Base-by-base conservation (phyloP, 495 filamentous ascomycete genomes). In the Talaromyces borbonicus region DNA sequence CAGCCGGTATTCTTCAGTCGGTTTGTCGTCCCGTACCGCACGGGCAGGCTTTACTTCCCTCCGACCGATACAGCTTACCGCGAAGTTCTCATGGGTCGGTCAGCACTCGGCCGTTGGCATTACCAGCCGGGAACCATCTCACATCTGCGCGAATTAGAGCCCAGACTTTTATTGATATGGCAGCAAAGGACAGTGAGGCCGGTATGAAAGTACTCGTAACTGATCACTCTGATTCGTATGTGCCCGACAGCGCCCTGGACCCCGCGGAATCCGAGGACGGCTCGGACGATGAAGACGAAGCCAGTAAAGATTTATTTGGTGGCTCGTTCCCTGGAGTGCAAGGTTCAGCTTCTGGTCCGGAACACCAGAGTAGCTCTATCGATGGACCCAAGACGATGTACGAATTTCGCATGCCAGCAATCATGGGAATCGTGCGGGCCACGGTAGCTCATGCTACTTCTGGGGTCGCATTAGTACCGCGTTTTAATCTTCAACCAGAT, bases 1-100 rank as follows among this genome's bases (percentile, higher is more conserved):
- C 69, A 20, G 66, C 67, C 5, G 85, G 83, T 15, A 63, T 75
- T 20, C 76, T 90, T 26, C 85, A 90, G 52, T 67, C 68, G 0
- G 73, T 87, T 11, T 90, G 85, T 54, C 73, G 67, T 36, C 85
- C 83, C 36, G 66, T 72, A 18, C 56, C 63, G 16, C 62, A 65
- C 18, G 68, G 64, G 25, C 63, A 71, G 43, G 71, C 75, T 27
- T 47, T 73, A 49, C 62, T 66, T 49, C 66, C 63, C 48, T 68
- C 71, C 49, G 74, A 72, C 51, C 65, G 63, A 40, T 71, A 72
- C 46, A 63, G 65, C 50, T 51, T 73, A 18, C 69, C 69, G 25
- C 63, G 66, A 39, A 71, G 67, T 54, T 73, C 69, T 3, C 65
- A 68, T 39, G 69, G 69, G 11, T 71, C 67, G 19, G 60, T 72